phyloP scores from a whole-genome alignment of 2,329 filamentous ascomycete genomes.

The Venturia aucupariae region DNA sequence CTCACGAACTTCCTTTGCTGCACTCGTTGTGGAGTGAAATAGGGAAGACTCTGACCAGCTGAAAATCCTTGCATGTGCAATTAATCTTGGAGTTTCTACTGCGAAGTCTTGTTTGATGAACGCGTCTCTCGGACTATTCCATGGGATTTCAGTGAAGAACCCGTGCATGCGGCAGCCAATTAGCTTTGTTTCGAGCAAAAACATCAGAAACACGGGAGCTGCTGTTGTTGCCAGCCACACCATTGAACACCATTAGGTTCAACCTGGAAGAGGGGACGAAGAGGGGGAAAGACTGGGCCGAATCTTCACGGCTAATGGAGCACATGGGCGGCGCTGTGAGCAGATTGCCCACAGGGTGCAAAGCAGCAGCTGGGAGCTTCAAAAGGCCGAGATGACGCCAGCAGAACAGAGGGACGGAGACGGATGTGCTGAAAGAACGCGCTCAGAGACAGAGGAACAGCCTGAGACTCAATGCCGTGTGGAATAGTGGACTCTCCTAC shows the following conservation, averaged over 20 bases:
- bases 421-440: not conserved
- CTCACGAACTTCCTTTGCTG: no score
- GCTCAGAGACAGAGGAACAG: not conserved
- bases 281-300: conserved; percentile 1
- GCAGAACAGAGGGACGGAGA: not conserved
- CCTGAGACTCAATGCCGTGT: not conserved
- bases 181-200: not conserved
- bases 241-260: no score
- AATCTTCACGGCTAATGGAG: not conserved
- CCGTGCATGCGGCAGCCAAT: not conserved
- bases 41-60: not conserved
- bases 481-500: not conserved
- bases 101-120: no score
- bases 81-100: no score
- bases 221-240: not conserved
- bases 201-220: conserved; percentile 5
- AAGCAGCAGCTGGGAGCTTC: not conserved
- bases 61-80: not conserved
- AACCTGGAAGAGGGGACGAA: no score
- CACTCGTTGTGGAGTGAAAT: not conserved
- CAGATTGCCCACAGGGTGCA: not conserved
- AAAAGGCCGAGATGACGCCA: not conserved
- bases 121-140: conserved; percentile 3
- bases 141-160: not conserved
- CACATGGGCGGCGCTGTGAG: conserved; percentile 1